A percentile compares a stretch with the other conserved stretches of the same genome.
These are phyloP conservation scores for Nevesoporus exiguus DNA, from an alignment of 768 basidiomycete species.

Conservation along the genomic window DNA sequence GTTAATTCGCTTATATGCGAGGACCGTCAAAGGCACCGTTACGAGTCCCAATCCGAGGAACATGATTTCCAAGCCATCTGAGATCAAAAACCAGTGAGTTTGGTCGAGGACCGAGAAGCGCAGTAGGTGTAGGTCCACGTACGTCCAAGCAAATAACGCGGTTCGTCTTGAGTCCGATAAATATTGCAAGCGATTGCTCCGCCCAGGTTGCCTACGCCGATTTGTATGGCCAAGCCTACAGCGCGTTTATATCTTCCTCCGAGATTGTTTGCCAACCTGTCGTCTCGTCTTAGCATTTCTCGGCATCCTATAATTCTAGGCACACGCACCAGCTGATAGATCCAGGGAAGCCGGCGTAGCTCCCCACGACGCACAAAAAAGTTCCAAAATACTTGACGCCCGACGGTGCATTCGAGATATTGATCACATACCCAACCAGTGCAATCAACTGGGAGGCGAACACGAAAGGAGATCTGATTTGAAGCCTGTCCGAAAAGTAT, in stretches of 20 bases:
- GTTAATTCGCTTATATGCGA: not conserved
- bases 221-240: not conserved
- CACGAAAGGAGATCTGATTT: not conserved
- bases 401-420: not conserved
- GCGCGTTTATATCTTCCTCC: conserved; percentile 1
- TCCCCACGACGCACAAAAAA: not conserved
- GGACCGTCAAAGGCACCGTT: not conserved
- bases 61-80: not conserved
- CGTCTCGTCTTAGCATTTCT: not conserved
- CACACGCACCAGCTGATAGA: conserved; percentile 2
- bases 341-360: not conserved
- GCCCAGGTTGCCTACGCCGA: not conserved
- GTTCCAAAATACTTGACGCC: conserved; percentile 4
- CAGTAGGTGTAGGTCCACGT: not conserved
- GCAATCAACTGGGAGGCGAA: not conserved
- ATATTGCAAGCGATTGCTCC: not conserved
- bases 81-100: not conserved
- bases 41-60: not conserved
- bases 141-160: not conserved
- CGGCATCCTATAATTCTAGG: too few relatives aligned
- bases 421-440: not conserved
- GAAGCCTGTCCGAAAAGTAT: conserved; percentile 1
- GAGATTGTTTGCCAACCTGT: conserved; percentile 3
- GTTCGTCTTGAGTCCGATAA: not conserved
- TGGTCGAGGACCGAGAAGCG: not conserved